phyloP scores from a whole-genome alignment of 2,329 filamentous ascomycete species.

The Arthroderma sp. region DNA sequence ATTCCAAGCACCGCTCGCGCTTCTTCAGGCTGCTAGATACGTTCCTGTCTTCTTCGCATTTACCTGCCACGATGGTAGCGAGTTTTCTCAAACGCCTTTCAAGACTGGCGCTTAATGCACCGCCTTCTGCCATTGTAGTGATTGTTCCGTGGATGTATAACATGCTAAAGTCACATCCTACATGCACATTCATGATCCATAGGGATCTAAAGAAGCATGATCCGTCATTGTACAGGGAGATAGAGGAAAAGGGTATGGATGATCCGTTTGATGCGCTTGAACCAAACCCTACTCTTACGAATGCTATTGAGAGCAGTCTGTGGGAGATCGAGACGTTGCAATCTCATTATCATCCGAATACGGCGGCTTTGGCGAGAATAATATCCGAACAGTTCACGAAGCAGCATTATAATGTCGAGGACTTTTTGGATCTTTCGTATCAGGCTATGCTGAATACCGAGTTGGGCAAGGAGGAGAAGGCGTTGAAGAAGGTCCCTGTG shows the following conservation, averaged over 20 bases:
- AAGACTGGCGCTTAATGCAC: conserved; percentile 71
- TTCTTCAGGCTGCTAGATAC: conserved; percentile 89
- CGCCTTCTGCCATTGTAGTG: conserved; percentile 77
- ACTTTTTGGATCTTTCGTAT: conserved; percentile 94
- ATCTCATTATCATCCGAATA: conserved; percentile 91
- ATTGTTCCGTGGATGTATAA: conserved; percentile 95
- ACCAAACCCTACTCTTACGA: conserved; percentile 68
- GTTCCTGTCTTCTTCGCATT: conserved; percentile 81
- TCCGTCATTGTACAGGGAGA: conserved; percentile 23
- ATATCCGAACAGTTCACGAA: conserved; percentile 97
- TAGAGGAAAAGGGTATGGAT: conserved; percentile 51
- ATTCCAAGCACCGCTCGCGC: conserved; percentile 84
- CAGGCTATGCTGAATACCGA: conserved; percentile 65
- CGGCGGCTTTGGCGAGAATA: conserved; percentile 85
- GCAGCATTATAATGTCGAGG: conserved; percentile 84
- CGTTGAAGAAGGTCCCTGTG: conserved; percentile 73
- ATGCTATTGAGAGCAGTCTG: conserved; percentile 79
- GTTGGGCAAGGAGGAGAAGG: conserved; percentile 51
- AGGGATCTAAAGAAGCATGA: conserved; percentile 38
- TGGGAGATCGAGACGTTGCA: conserved; percentile 92
- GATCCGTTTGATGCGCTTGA: conserved; percentile 72
- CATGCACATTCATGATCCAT: conserved; percentile 93
- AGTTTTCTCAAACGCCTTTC: conserved; percentile 94
- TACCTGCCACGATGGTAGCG: conserved; percentile 79
- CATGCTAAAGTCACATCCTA: conserved; percentile 75